Evolutionary conservation across 140 eudicot genomes (phyloP).

Genomic region (Anethum foeniculum): DNA sequence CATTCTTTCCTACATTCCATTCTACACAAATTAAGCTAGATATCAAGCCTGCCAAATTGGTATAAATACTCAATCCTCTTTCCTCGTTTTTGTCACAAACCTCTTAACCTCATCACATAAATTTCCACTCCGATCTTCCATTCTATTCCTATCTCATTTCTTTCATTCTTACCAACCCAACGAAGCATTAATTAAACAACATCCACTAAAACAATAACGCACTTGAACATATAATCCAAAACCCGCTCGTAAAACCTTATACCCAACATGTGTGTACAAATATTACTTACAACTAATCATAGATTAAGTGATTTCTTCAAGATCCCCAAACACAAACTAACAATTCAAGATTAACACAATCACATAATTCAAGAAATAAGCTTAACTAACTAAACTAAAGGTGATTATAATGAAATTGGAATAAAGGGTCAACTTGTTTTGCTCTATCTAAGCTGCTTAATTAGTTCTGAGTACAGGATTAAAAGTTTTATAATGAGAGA

Average conservation of each 20-base stretch:
- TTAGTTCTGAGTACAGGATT: neutral
- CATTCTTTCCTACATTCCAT: neutral
- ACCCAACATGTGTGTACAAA: neutral
- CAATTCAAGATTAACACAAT: neutral
- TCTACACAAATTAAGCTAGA: neutral
- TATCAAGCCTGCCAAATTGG: neutral
- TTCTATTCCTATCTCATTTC: neutral
- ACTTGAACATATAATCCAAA: neutral
- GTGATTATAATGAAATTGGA: neutral
- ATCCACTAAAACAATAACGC: neutral
- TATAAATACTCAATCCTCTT: neutral
- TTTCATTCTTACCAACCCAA: neutral
- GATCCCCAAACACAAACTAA: neutral
- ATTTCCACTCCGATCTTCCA: neutral
- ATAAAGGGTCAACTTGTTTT: neutral
- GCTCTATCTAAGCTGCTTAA: neutral
- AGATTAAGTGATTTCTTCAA: neutral
- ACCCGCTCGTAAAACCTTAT: neutral
- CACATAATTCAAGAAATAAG: neutral
- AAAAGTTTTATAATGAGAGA: no score
- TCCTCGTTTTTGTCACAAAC: neutral
- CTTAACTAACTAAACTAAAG: neutral
- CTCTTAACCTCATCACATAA: neutral
- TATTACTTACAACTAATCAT: neutral
- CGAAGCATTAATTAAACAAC: neutral